Evolutionary conservation across 2,329 filamentous ascomycete genomes (phyloP).

Genomic region (Colletotrichum chrysophilum): DNA sequence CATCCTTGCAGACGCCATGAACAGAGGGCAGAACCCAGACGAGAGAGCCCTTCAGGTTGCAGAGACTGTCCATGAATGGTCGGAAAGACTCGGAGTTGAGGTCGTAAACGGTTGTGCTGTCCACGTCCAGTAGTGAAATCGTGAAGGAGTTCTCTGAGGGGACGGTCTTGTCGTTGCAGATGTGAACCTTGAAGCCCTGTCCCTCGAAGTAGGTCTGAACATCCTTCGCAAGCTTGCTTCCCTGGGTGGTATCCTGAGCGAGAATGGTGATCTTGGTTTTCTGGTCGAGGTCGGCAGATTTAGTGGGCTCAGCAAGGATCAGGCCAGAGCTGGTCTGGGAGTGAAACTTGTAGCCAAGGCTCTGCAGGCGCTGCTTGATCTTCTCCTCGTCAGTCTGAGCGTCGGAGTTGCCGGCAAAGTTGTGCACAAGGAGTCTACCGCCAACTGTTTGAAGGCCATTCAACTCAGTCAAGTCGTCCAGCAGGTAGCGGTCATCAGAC

Average conservation of each 20-base stretch:
- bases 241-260: neutral
- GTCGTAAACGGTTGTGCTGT: conserved; percentile 30
- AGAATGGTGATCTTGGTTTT: neutral
- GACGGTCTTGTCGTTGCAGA: neutral
- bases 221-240: neutral
- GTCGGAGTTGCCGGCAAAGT: neutral
- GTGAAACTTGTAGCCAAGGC: neutral
- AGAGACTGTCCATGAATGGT: conserved; percentile 6
- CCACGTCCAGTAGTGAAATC: conserved; percentile 30
- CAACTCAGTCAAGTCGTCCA: neutral
- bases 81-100: conserved; percentile 18
- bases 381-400: neutral
- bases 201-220: neutral
- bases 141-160: neutral
- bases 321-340: neutral
- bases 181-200: neutral
- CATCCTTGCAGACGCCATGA: conserved; percentile 29
- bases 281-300: neutral
- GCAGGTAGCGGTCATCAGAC: neutral
- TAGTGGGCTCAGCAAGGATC: neutral
- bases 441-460: neutral
- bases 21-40: conserved; percentile 35
- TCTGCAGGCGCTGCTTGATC: neutral
- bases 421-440: neutral
- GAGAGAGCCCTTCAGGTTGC: conserved; percentile 15